Conservation (phyloP, 805 yeast genomes). For the Priceomyces castillae region DNA sequence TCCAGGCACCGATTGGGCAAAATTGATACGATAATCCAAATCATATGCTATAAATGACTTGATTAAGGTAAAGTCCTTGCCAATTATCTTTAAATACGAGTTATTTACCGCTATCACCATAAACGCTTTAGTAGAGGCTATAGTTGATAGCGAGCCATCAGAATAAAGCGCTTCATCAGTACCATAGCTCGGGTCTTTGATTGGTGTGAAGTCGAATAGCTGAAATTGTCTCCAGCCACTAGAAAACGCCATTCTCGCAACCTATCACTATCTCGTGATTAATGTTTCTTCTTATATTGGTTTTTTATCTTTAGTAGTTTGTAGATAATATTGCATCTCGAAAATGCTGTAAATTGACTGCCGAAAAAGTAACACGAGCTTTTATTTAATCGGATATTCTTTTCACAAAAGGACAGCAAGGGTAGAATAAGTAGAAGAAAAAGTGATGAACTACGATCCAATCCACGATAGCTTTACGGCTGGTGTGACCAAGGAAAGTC, state of each 20-base stretch:
- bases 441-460: constrained; percentile 43
- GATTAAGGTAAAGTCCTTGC: constrained; percentile 44
- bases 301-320: not conserved
- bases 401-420: not conserved
- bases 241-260: constrained; percentile 6
- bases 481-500: not conserved
- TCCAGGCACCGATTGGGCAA: constrained; percentile 46
- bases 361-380: not conserved
- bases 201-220: constrained; percentile 79
- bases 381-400: not conserved
- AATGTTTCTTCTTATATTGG: not conserved
- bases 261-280: not conserved
- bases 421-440: not conserved
- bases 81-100: constrained; percentile 55
- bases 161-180: constrained; percentile 68
- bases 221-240: constrained; percentile 75
- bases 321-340: not conserved
- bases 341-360: not conserved
- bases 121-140: constrained; percentile 53
- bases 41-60: constrained; percentile 64
- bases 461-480: constrained; percentile 36
- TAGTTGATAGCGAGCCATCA: constrained; percentile 67
- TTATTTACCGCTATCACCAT: constrained; percentile 60
- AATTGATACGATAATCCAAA: constrained; percentile 60
- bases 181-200: constrained; percentile 75